Conservation (phyloP, 495 filamentous ascomycete genomes). For the Podospora comata region DNA sequence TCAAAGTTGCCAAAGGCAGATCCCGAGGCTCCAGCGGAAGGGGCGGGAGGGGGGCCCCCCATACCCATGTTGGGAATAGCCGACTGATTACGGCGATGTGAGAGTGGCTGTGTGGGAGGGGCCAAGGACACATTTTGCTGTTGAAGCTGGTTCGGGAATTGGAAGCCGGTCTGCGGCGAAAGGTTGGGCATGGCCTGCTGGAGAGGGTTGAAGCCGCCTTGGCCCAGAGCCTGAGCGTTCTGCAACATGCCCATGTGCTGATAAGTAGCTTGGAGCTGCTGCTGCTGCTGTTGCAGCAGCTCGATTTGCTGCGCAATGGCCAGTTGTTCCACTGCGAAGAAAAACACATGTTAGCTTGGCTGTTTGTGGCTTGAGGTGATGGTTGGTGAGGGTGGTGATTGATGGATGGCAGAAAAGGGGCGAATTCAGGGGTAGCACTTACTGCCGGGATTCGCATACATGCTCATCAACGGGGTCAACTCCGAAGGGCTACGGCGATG, state of each 20-base stretch:
- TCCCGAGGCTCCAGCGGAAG: constrained; percentile 91
- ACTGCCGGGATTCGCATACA: constrained; percentile 58
- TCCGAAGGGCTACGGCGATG: constrained; percentile 97
- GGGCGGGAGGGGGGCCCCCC: constrained; percentile 84
- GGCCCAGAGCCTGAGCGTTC: constrained; percentile 71
- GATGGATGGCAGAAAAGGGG: background rate
- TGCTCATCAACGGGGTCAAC: constrained; percentile 98
- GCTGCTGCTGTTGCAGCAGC: constrained; percentile 94
- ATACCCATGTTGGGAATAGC: constrained; percentile 90
- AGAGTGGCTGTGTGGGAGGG: constrained; percentile 69
- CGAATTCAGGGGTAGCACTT: constrained; percentile 32
- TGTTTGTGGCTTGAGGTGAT: background rate
- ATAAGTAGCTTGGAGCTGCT: constrained; percentile 92
- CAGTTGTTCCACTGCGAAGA: constrained; percentile 83
- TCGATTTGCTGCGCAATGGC: constrained; percentile 99
- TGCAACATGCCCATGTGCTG: constrained; percentile 95
- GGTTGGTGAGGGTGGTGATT: background rate
- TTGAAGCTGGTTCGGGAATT: constrained; percentile 82
- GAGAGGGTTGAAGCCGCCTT: constrained; percentile 65
- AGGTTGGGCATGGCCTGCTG: constrained; percentile 68
- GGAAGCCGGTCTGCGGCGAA: constrained; percentile 80
- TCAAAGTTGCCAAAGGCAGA: constrained; percentile 75
- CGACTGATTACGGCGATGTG: constrained; percentile 97
- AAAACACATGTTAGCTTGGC: constrained; percentile 29
- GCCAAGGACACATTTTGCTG: constrained; percentile 70